Conservation (phyloP, 2,329 filamentous ascomycete species). For the Colletotrichum coccodes region DNA sequence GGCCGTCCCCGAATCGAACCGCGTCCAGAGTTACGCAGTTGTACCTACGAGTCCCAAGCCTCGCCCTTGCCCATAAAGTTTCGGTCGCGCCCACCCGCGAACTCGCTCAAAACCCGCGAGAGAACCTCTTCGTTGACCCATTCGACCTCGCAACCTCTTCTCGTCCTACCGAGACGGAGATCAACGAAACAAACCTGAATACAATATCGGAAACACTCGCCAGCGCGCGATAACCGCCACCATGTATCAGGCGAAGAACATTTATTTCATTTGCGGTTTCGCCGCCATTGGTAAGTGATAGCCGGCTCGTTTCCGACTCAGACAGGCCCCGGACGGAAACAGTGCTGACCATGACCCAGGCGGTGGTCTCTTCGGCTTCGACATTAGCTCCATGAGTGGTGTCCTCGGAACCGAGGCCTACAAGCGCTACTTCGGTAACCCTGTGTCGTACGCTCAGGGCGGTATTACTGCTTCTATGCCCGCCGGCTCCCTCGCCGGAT, state of each 20-base stretch:
- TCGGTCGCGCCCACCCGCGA: background rate
- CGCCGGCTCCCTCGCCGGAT: constrained; percentile 74
- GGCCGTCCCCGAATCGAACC: constrained; percentile 1
- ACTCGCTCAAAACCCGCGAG: background rate
- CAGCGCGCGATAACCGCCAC: constrained; percentile 25
- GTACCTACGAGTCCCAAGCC: background rate
- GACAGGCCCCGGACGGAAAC: background rate
- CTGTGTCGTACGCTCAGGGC: constrained; percentile 67
- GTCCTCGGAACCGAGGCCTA: constrained; percentile 76
- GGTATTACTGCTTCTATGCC: constrained; percentile 81
- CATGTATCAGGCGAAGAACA: constrained; percentile 58
- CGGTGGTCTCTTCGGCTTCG: constrained; percentile 80
- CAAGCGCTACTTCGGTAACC: constrained; percentile 76
- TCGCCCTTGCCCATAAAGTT: constrained; percentile 18
- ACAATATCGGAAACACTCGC: background rate
- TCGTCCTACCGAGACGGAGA: background rate
- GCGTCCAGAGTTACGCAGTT: background rate
- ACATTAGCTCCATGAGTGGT: constrained; percentile 80
- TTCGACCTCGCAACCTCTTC: background rate
- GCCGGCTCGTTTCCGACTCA: background rate
- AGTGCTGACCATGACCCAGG: constrained; percentile 52
- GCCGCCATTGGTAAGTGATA: constrained; percentile 65
- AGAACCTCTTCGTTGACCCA: background rate
- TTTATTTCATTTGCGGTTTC: constrained; percentile 70
- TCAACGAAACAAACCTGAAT: background rate